phyloP scores from a whole-genome alignment of 371 early-diverging fungal species.

The Polyrhizophydium stewartii region DNA sequence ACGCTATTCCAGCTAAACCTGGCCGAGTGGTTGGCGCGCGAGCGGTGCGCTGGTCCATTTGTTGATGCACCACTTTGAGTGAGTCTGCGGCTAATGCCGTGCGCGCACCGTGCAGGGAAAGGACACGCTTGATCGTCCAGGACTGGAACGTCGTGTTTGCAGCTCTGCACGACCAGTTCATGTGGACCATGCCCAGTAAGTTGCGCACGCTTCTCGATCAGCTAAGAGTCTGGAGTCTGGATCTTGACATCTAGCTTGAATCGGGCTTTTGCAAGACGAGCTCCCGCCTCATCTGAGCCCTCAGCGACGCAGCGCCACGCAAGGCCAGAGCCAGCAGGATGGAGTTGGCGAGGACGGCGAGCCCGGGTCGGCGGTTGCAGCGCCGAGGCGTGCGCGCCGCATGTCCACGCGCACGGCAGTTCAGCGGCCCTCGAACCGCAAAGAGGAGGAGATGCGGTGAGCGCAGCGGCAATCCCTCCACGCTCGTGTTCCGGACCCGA shows the following conservation, averaged over 20 bases:
- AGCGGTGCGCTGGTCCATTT: conserved; percentile 22
- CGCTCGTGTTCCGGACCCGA: neutral
- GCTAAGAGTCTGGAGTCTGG: too few species aligned
- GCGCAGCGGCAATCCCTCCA: too few species aligned
- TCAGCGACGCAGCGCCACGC: too few species aligned
- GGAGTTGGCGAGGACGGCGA: too few species aligned
- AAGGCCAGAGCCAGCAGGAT: too few species aligned
- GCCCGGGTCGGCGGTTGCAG: too few species aligned
- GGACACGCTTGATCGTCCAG: neutral
- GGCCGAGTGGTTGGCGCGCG: conserved; percentile 19
- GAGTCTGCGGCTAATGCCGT: conserved; percentile 8
- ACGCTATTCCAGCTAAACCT: conserved; percentile 25
- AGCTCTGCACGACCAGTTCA: conserved; percentile 32
- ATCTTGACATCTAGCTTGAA: neutral
- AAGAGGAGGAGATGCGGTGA: neutral
- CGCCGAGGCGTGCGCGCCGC: neutral
- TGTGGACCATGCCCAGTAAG: conserved; percentile 25
- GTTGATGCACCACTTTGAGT: neutral
- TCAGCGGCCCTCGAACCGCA: neutral
- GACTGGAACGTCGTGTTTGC: too few species aligned
- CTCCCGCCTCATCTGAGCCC: too few species aligned
- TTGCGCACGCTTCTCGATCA: too few species aligned
- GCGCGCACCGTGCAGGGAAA: conserved; percentile 10
- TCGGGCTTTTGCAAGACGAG: too few species aligned
- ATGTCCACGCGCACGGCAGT: neutral